These are phyloP conservation scores for Eucalyptus albens DNA, from an alignment of 345 rosid genomes.

Conservation along the genomic window DNA sequence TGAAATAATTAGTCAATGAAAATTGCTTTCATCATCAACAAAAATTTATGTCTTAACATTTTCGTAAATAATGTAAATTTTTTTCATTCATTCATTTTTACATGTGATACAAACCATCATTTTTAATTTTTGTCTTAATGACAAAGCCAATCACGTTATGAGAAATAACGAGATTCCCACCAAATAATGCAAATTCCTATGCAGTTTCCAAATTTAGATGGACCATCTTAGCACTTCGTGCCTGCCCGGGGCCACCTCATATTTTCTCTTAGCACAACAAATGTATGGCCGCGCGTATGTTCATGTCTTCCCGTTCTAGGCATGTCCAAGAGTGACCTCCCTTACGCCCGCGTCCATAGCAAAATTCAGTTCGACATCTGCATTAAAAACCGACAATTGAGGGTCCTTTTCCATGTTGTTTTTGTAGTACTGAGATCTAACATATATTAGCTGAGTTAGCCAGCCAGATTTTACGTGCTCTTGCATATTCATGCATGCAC, in stretches of 20 bases:
- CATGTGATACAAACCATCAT: too few species aligned
- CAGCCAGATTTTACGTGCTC: not conserved
- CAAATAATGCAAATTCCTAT: not conserved
- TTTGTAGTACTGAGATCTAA: not conserved
- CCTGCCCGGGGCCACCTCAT: not conserved
- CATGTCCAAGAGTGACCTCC: not conserved
- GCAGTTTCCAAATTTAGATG: too few species aligned
- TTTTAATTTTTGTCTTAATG: not conserved
- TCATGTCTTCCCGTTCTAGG: not conserved
- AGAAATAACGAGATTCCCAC: not conserved
- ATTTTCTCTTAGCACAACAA: not conserved
- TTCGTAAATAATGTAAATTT: too few species aligned
- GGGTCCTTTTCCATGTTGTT: not conserved
- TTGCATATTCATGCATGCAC: not conserved
- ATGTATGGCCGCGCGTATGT: not conserved
- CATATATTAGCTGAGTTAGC: not conserved
- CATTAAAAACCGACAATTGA: not conserved
- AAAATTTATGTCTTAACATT: too few species aligned
- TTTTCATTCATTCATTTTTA: too few species aligned
- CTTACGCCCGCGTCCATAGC: not conserved
- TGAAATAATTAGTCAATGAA: too few species aligned
- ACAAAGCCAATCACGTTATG: not conserved
- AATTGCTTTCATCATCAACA: too few species aligned
- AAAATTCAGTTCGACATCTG: not conserved
- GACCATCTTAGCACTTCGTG: not conserved